Percentiles rank a stretch among this genome's conserved stretches.
These are phyloP conservation scores for Leccinellum rugosiceps DNA, from an alignment of 768 basidiomycete species.

Conservation along the genomic window DNA sequence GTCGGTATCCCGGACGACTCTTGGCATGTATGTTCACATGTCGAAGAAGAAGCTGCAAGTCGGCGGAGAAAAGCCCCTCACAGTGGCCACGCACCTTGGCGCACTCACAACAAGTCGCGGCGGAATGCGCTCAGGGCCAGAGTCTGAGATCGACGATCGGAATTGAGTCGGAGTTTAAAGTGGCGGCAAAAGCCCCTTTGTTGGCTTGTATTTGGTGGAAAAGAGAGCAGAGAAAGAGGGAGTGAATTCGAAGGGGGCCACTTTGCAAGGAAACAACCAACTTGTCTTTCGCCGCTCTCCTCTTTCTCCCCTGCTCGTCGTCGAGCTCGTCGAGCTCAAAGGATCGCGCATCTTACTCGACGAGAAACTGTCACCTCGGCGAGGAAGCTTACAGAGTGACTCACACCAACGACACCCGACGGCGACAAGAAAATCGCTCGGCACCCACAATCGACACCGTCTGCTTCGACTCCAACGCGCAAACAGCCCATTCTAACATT, in stretches of 20 bases:
- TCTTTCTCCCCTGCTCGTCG: slow-evolving; percentile 13
- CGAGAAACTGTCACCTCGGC: slow-evolving; percentile 1
- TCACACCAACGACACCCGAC: slow-evolving; percentile 3
- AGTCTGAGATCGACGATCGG: too few relatives aligned
- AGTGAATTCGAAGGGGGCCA: slow-evolving; percentile 11
- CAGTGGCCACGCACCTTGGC: too few relatives aligned
- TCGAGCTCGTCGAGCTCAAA: slow-evolving; percentile 16
- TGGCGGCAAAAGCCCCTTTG: slow-evolving; percentile 23
- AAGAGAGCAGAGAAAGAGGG: slow-evolving; percentile 16
- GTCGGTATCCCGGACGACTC: not conserved
- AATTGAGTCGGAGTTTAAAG: slow-evolving; percentile 22
- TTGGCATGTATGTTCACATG: too few relatives aligned
- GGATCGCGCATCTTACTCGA: not conserved
- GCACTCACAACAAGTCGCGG: too few relatives aligned
- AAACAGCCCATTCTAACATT: slow-evolving; percentile 3
- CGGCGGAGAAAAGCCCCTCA: too few relatives aligned
- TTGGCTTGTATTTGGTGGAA: slow-evolving; percentile 26
- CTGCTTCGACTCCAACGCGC: slow-evolving; percentile 7
- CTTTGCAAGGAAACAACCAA: slow-evolving; percentile 21
- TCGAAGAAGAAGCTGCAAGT: too few relatives aligned
- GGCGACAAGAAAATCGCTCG: slow-evolving; percentile 16
- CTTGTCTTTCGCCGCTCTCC: slow-evolving; percentile 12
- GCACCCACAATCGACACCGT: slow-evolving; percentile 12
- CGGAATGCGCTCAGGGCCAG: too few relatives aligned
- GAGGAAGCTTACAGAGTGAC: slow-evolving; percentile 4